phyloP scores from a whole-genome alignment of 2,329 filamentous ascomycete species.

The Botrytis paeoniae region DNA sequence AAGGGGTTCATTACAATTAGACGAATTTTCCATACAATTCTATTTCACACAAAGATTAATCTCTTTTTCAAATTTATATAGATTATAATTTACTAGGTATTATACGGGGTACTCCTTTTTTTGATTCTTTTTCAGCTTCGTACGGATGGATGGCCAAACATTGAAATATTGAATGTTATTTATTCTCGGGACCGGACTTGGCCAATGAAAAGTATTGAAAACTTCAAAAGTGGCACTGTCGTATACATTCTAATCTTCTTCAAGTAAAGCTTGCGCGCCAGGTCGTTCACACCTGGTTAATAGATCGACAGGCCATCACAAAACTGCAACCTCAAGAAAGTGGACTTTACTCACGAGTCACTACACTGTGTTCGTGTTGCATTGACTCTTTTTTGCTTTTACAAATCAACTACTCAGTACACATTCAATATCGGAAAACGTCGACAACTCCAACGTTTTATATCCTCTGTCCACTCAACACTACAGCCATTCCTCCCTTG shows the following conservation, averaged over 20 bases:
- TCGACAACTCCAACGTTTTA: not conserved
- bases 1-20: not conserved
- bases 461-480: not conserved
- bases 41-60: not conserved
- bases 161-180: not conserved
- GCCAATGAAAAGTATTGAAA: not conserved
- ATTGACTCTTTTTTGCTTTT: slow-evolving; percentile 6
- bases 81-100: not conserved
- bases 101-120: slow-evolving; percentile 1
- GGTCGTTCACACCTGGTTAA: not conserved
- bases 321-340: not conserved
- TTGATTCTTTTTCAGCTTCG: not conserved
- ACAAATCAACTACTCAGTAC: not conserved
- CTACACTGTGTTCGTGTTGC: slow-evolving; percentile 4
- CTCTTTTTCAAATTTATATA: not conserved
- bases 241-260: not conserved
- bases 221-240: not conserved
- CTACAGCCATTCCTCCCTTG: not conserved
- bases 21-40: not conserved
- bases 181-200: not conserved
- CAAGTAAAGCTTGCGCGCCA: not conserved
- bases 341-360: not conserved
- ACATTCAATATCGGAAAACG: not conserved
- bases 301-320: slow-evolving; percentile 10
- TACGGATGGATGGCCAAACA: not conserved